Base-by-base conservation (phyloP, 768 basidiomycete species). In the Phlegmacium glaucopus region DNA sequence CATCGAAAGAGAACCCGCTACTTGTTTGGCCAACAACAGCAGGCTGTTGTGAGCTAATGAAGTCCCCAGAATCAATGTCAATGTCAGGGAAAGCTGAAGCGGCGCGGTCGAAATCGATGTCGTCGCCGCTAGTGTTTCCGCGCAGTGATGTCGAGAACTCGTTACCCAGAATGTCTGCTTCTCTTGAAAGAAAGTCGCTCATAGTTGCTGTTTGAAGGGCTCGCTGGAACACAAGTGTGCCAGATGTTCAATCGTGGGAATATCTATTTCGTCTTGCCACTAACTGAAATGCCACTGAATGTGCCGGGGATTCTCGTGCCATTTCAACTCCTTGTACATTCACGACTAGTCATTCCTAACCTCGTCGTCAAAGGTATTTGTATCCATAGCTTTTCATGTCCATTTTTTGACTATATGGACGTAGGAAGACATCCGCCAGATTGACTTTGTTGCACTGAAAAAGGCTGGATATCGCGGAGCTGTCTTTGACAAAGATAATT, bases 401-500 rank as follows among this genome's bases (percentile, higher is more conserved):
- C 17, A 17, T 7, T 36, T 34, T 12, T 39, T 15, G 22, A 48
- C 4, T 16, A 13, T 22, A 6, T 46, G 35, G 13, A 57, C 67
- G 54, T 70, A 85, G 83, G 62, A 75, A 89, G 90, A 90, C 62
- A 90, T 94, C 57, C 87, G 90, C 74, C 77, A 85, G 54, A 74
- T 94, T 58, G 81, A 94, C 65, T 93, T 91, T 72, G 55, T 56
- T 8, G 82, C 82, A 30, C 72, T 98, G 32, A 77, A 77, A 47
- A 72, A 74, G 47, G 80, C 83, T 7, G 93, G 94, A 4, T 94
- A 91, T 62, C 79, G 82, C 39, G 93, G 89, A n/a, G 90, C 87
- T 3, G 82, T 99, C 1, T 87, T 98, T 55, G 95, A 98, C 76
- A 97, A 98, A 69, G 95, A 99, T 61, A 98, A 99, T 58, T 98